Percentiles rank a stretch among this genome's conserved stretches.
phyloP scores from a whole-genome alignment of 139 green algal genomes.

The Edaphochlamys debaryana region DNA sequence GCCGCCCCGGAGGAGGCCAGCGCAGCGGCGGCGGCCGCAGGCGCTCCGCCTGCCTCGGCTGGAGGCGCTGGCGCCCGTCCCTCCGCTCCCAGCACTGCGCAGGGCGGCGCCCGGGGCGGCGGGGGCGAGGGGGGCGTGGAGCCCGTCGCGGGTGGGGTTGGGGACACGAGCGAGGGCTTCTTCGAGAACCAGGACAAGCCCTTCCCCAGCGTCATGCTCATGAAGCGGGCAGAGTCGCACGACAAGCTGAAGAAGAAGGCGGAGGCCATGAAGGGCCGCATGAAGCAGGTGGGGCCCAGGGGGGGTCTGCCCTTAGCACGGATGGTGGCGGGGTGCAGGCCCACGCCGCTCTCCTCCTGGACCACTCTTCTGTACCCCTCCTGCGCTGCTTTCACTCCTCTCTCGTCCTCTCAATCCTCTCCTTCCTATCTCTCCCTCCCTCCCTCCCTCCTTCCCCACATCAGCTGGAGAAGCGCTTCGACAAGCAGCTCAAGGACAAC shows the following conservation, averaged over 20 bases:
- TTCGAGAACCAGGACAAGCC: constrained; percentile 14
- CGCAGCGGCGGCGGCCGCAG: neutral
- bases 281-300: constrained; percentile 23
- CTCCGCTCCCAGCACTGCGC: too few relatives aligned
- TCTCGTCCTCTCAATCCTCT: too few relatives aligned
- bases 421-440: too few relatives aligned
- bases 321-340: neutral
- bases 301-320: neutral
- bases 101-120: neutral
- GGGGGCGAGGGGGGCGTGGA: neutral
- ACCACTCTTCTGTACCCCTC: too few relatives aligned
- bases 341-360: too few relatives aligned
- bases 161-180: neutral
- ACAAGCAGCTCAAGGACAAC: constrained; percentile 67
- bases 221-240: constrained; percentile 2
- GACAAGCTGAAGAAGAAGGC: constrained; percentile 18
- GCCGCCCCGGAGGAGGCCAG: neutral
- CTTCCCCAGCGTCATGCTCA: constrained; percentile 16
- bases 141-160: neutral
- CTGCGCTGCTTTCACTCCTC: too few relatives aligned
- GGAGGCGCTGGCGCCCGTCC: neutral
- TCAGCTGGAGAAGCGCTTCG: constrained; percentile 59
- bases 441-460: too few relatives aligned
- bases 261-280: constrained; percentile 37
- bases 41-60: neutral